Conservation (phyloP, 768 basidiomycete species). For the Suillus brevipes region DNA sequence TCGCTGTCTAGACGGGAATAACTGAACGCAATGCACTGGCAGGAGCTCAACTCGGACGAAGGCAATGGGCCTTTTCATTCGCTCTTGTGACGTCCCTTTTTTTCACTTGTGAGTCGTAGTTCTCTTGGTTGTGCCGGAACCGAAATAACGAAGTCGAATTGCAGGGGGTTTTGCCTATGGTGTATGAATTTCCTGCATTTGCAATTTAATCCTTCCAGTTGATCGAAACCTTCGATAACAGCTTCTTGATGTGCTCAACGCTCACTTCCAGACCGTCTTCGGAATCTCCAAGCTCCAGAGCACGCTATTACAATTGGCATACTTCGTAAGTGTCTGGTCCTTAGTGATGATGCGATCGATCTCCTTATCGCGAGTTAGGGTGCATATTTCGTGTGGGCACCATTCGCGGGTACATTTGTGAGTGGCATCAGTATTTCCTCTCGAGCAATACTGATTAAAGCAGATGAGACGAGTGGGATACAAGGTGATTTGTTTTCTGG, state of each 20-base stretch:
- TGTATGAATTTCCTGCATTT: slow-evolving; percentile 33
- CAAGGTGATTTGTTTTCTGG: slow-evolving; percentile 43
- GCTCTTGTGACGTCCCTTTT: slow-evolving; percentile 72
- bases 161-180: slow-evolving; percentile 70
- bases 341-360: not conserved
- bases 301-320: slow-evolving; percentile 73
- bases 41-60: slow-evolving; percentile 44
- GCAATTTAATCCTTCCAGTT: slow-evolving; percentile 10
- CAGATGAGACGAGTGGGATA: slow-evolving; percentile 67
- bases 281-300: slow-evolving; percentile 68
- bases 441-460: slow-evolving; percentile 5
- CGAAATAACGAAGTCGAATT: not conserved
- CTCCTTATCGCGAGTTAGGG: slow-evolving; percentile 35
- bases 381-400: slow-evolving; percentile 62
- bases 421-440: slow-evolving; percentile 25
- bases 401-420: slow-evolving; percentile 57
- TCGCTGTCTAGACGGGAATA: not conserved
- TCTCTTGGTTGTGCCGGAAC: not conserved
- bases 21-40: not conserved
- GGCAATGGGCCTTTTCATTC: slow-evolving; percentile 58
- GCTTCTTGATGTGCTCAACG: slow-evolving; percentile 68
- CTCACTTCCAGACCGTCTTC: slow-evolving; percentile 74
- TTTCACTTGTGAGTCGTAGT: slow-evolving; percentile 58
- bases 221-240: slow-evolving; percentile 21
- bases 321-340: slow-evolving; percentile 49